Base-by-base conservation (phyloP, 1,284 basidiomycete genomes). In the Trametes sp. region DNA sequence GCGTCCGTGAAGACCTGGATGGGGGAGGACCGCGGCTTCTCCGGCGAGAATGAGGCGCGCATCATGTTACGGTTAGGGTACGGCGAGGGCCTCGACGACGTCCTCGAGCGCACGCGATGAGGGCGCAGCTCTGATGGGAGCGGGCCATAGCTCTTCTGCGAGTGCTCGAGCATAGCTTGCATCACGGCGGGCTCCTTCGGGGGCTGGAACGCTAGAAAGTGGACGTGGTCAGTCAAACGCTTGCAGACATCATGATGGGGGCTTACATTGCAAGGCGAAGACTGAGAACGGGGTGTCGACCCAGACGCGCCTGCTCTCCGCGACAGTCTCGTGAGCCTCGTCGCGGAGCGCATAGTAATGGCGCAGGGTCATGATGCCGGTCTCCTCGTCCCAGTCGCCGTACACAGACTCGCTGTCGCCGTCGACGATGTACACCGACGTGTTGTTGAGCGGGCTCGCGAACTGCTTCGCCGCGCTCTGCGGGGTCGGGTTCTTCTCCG, bases 151-250 rank as follows among this genome's bases (percentile, higher is more conserved):
- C 80, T 88, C 74, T 89, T 81, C 50, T 89, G 78, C 0, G 92
- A 93, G 54, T 92, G 85, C 59, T 91, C 84, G 1, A 93, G 79
- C 59, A 94, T 76, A 0, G 88, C 89, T 66, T 85, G 83, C 87
- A 93, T 92, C 14, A 82, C 88, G 3, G 80, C 78, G 7, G 83
- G 84, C 69, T 90, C 80, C 2, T 75, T 75, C 4, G 91, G 92
- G 38, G 89, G 90, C 36, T 87, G 77, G 75, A 93, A 93, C 1
- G 89, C 92, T 93, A 65, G 6, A 21, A 14, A 8, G 0, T 61
- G 36, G 52, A 52, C 16, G 11, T 4, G 16, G 14, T 36, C 55
- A 54, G 58, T 29, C 26, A 56, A 19, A 35, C 35, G 10, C 51
- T 26, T 13, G 19, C 19, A 10, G 6, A 57, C 33, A 24, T 24